Conservation (phyloP, 2,329 filamentous ascomycete genomes). For the Neurospora sp. region DNA sequence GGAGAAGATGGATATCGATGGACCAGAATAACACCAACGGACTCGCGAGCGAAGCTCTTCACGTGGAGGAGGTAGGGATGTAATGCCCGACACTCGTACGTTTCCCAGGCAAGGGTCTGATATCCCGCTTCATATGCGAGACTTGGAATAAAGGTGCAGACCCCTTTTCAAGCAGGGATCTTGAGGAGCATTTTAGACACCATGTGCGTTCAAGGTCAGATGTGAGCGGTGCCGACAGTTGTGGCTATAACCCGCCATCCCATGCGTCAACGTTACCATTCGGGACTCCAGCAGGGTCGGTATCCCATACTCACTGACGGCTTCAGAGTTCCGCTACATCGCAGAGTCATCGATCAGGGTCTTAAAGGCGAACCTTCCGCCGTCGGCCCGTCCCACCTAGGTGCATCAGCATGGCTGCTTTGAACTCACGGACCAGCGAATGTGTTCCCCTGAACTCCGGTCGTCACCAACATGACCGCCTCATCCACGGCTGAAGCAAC, state of each 20-base stretch:
- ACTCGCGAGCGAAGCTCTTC: conserved; percentile 7
- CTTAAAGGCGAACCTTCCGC: background rate
- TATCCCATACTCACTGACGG: background rate
- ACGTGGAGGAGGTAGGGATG: background rate
- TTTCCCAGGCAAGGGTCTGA: background rate
- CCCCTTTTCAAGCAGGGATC: background rate
- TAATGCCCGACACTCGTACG: background rate
- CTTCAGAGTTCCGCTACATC: background rate
- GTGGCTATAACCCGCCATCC: background rate
- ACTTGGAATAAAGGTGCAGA: background rate
- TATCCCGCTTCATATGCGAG: background rate
- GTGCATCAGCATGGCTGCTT: background rate
- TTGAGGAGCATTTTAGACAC: background rate
- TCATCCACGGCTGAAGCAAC: background rate
- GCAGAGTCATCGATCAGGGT: background rate
- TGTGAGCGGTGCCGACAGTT: background rate
- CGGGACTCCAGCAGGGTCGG: background rate
- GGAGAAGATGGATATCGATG: conserved; percentile 18
- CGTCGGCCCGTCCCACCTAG: background rate
- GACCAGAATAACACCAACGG: conserved; percentile 1
- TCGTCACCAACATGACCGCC: background rate
- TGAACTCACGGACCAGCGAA: background rate
- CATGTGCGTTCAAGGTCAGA: background rate
- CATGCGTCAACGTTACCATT: background rate
- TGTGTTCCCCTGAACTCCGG: background rate